phyloP scores from a whole-genome alignment of 2,329 filamentous ascomycete genomes.

The Thelonectria blattea region DNA sequence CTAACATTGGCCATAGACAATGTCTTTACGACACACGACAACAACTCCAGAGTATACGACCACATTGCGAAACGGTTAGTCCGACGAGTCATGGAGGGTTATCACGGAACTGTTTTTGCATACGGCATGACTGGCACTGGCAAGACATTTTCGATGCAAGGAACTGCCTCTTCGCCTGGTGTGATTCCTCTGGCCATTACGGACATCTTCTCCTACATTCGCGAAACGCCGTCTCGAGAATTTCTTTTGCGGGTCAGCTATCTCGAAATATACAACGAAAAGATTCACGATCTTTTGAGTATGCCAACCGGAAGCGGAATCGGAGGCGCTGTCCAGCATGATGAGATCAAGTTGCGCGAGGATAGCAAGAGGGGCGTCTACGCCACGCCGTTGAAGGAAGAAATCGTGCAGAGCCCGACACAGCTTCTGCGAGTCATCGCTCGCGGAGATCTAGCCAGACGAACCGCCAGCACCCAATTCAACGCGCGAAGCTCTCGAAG shows the following conservation, averaged over 20 bases:
- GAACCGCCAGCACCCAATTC: slow-evolving; percentile 95
- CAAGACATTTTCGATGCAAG: slow-evolving; percentile 99
- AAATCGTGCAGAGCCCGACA: slow-evolving; percentile 97
- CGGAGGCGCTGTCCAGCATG: slow-evolving; percentile 65
- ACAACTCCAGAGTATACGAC: slow-evolving; percentile 95
- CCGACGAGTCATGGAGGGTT: slow-evolving; percentile 97
- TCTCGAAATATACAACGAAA: slow-evolving; percentile 98
- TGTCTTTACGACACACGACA: slow-evolving; percentile 91
- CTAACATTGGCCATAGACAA: slow-evolving; percentile 69
- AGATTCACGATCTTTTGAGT: slow-evolving; percentile 90
- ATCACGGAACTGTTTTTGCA: slow-evolving; percentile 96
- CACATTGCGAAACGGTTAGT: slow-evolving; percentile 92
- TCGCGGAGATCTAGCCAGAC: slow-evolving; percentile 85
- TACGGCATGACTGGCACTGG: slow-evolving; percentile 99
- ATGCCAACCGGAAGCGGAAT: slow-evolving; percentile 66
- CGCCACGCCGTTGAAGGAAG: slow-evolving; percentile 93
- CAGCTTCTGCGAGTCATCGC: slow-evolving; percentile 95
- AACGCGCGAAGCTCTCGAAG: slow-evolving; percentile 96
- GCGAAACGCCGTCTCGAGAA: slow-evolving; percentile 92
- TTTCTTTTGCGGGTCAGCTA: slow-evolving; percentile 97
- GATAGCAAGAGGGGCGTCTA: slow-evolving; percentile 97
- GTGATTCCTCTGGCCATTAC: slow-evolving; percentile 97
- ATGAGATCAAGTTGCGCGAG: slow-evolving; percentile 97
- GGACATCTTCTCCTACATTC: slow-evolving; percentile 98
- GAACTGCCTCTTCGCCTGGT: slow-evolving; percentile 91